Evolutionary conservation across 345 rosid species (phyloP), one percentile per base, ranked within the genome.

Genomic region (Geranium brycei): DNA sequence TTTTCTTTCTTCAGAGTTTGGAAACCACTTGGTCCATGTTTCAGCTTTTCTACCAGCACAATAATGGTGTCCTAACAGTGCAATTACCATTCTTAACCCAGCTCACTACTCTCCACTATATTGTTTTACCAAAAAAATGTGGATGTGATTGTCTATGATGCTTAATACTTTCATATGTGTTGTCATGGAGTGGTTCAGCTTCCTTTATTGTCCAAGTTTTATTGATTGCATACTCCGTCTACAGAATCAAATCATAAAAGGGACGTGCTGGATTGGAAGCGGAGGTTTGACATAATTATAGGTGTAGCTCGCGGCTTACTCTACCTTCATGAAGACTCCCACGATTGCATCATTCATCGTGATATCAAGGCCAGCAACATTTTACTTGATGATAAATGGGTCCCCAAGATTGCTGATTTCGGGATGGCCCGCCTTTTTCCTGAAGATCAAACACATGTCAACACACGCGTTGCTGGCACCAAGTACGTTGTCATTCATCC

Each of bases 371-470:
- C 97, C 17, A 89, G 99, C 63, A 95, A 95, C 67, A 80, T 95
- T 66, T 80, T 95, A 64, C 88, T 95, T 0, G 99, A 95, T 23
- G 96, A 87, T 17, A 95, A 91, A 69, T 95, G 97, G 99, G 71
- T 79, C 61, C 97, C 99, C 4, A 95, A 95, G 85, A 95, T 95
- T 31, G 96, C 96, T 6, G 99, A 95, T 81, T 95, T 95, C 32
- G 99, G 99, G 65, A 83, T 95, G 99, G 99, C 97, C 18, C 95
- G 99, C n/a, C 96, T 95, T 62, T 95, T 84, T 73, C 91, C 93
- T 0, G 99, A 95, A 80, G 96, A 91, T 30, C 67, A 74, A 73
- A 87, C 97, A 0, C 97, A 95, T 4, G 91, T 91, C 69, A 80
- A 87, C 72, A 95, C 99, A 28, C 96, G 97, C 30, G 82, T 88